A percentile compares a stretch with the other conserved stretches of the same genome.
Evolutionary conservation across 2,329 filamentous ascomycete genomes (phyloP).

Genomic region (Pseudopyrenochaeta lycopersici): DNA sequence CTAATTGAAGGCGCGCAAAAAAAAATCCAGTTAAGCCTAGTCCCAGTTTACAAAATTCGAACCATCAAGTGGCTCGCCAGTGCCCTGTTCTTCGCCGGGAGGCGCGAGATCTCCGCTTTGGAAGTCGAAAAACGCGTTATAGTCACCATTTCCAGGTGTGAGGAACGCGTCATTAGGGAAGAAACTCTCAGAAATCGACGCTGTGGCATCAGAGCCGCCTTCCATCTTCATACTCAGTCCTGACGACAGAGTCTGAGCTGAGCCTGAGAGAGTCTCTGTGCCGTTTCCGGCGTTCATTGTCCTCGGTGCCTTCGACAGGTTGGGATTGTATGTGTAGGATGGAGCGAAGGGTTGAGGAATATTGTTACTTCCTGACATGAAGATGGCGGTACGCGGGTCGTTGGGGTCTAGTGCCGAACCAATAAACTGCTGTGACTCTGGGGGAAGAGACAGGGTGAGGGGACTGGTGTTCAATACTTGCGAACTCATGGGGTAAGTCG

Average conservation of each 20-base stretch:
- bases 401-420: slow-evolving; percentile 56
- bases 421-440: slow-evolving; percentile 64
- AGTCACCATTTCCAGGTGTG: slow-evolving; percentile 32
- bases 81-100: slow-evolving; percentile 23
- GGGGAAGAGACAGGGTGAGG: slow-evolving; percentile 60
- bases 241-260: slow-evolving; percentile 53
- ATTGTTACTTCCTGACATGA: slow-evolving; percentile 57
- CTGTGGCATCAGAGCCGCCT: slow-evolving; percentile 14
- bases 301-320: slow-evolving; percentile 43
- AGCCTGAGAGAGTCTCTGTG: slow-evolving; percentile 48
- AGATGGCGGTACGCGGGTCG: slow-evolving; percentile 55
- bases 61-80: slow-evolving; percentile 27
- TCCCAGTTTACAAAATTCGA: slow-evolving; percentile 38
- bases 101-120: slow-evolving; percentile 21
- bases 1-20: neutral
- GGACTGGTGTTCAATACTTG: slow-evolving; percentile 51
- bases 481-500: slow-evolving; percentile 34
- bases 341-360: slow-evolving; percentile 50
- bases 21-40: slow-evolving; percentile 4
- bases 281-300: slow-evolving; percentile 7
- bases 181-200: slow-evolving; percentile 30
- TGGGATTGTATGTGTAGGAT: slow-evolving; percentile 58
- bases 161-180: slow-evolving; percentile 25
- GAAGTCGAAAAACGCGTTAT: slow-evolving; percentile 34
- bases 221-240: slow-evolving; percentile 36